These are phyloP conservation scores for Xylariaceae sp. DNA, from an alignment of 2,329 filamentous ascomycete genomes.

Conservation along the genomic window DNA sequence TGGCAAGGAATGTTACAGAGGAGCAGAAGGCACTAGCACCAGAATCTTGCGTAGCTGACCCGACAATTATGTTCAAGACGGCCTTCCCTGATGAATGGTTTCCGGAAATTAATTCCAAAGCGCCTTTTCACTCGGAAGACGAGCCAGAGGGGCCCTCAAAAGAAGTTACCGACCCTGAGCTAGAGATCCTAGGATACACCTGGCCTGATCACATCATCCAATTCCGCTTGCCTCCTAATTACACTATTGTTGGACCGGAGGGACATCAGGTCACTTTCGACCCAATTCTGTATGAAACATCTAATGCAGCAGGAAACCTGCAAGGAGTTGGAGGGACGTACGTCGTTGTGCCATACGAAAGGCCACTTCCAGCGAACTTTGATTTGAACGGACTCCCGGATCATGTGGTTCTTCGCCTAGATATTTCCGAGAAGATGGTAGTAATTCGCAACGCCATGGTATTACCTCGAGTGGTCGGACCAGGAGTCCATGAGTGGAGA, in stretches of 20 bases:
- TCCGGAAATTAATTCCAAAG: too few species aligned
- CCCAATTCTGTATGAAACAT: conserved; percentile 1
- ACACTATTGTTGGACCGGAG: conserved; percentile 6
- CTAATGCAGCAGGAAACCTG: conserved; percentile 8
- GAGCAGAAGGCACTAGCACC: neutral
- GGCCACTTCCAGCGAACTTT: neutral
- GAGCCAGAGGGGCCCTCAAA: conserved; percentile 3
- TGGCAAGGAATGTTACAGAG: conserved; percentile 6
- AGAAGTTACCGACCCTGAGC: neutral
- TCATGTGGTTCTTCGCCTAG: conserved; percentile 8
- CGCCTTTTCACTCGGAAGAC: neutral
- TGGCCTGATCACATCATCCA: conserved; percentile 18
- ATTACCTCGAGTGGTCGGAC: conserved; percentile 11
- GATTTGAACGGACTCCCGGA: neutral
- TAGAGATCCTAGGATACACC: neutral
- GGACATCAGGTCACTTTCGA: conserved; percentile 20
- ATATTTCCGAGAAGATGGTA: conserved; percentile 4
- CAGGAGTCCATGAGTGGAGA: conserved; percentile 22
- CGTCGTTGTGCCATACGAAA: neutral
- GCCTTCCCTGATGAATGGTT: neutral
- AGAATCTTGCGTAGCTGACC: neutral
- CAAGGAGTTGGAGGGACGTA: conserved; percentile 19
- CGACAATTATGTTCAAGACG: conserved; percentile 9
- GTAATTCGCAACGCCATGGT: conserved; percentile 18
- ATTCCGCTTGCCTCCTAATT: conserved; percentile 14